Evolutionary conservation across 2,329 filamentous ascomycete genomes (phyloP).

Genomic region (Verruconis gallopava): DNA sequence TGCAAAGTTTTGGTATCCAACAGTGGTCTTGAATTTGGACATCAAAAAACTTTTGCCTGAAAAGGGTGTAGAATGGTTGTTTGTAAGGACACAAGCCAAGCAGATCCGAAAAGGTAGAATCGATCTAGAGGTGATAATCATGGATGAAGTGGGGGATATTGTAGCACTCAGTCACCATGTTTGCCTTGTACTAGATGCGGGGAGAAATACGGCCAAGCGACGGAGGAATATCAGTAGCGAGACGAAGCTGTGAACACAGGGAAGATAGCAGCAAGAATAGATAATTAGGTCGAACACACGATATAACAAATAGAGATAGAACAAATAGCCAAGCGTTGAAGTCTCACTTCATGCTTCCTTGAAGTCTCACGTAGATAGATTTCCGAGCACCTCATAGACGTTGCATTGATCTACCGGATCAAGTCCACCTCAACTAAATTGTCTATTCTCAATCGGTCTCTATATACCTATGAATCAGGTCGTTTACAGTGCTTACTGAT

Average conservation of each 20-base stretch:
- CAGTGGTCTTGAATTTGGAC: constrained; percentile 61
- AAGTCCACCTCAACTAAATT: no score
- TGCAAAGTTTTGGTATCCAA: constrained; percentile 58
- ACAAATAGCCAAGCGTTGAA: no score
- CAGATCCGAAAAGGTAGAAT: constrained; percentile 57
- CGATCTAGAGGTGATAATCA: constrained; percentile 58
- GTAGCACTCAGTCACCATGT: constrained; percentile 58
- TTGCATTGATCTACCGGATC: no score
- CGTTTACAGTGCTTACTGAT: no score
- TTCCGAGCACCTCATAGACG: no score
- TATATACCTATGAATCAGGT: no score
- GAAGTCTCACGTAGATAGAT: no score
- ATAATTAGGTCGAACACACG: no score
- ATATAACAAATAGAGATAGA: no score
- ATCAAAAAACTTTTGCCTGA: constrained; percentile 58
- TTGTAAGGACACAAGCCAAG: constrained; percentile 51
- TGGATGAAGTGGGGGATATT: constrained; percentile 51
- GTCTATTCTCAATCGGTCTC: no score
- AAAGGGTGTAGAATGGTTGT: constrained; percentile 60
- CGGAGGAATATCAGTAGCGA: neutral
- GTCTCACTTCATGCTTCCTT: no score
- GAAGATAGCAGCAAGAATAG: no score
- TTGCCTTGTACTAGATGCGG: constrained; percentile 47
- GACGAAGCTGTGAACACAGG: constrained; percentile 1
- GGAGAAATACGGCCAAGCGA: constrained; percentile 46